Evolutionary conservation across 208 protist species (phyloP).

Genomic region (Crithidia thermophila): DNA sequence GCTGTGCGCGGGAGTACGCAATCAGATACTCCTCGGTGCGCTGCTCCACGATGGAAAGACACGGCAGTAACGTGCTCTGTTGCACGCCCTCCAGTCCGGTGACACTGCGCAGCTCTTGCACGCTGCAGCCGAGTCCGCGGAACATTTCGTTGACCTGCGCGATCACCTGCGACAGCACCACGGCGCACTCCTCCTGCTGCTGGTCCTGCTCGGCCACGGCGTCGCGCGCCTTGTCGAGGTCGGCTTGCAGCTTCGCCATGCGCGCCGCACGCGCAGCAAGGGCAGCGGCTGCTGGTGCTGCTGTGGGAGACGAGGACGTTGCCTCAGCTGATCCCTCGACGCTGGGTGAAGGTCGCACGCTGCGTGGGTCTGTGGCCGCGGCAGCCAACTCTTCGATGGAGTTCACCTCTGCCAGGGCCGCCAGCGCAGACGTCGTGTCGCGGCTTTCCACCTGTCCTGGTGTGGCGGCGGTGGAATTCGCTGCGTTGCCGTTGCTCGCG

Average conservation of each 20-base stretch:
- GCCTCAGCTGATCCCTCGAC: neutral
- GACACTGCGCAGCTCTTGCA: conserved; percentile 17
- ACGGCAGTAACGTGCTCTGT: conserved; percentile 31
- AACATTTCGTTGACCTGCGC: conserved; percentile 47
- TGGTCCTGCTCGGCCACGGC: conserved; percentile 30
- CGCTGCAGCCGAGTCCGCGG: conserved; percentile 49
- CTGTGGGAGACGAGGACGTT: neutral
- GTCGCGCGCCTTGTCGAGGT: conserved; percentile 32
- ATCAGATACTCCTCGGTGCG: conserved; percentile 79
- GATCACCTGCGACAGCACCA: conserved; percentile 35
- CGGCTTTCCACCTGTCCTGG: no score
- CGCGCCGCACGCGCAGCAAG: neutral
- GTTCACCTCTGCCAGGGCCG: conserved; percentile 10
- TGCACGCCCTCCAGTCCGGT: conserved; percentile 41
- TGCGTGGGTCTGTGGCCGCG: neutral
- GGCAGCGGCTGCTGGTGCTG: neutral
- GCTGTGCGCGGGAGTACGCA: conserved; percentile 32
- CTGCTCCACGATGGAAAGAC: conserved; percentile 72
- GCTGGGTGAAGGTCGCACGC: neutral
- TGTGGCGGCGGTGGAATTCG: no score
- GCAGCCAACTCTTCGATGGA: conserved; percentile 10
- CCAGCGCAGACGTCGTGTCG: conserved; percentile 13
- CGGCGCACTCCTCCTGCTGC: conserved; percentile 19
- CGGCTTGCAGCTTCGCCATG: conserved; percentile 20
- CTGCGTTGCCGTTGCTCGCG: neutral